Conservation (phyloP, 192 early-diverging fungal species). For the Dissophora globulifera region DNA sequence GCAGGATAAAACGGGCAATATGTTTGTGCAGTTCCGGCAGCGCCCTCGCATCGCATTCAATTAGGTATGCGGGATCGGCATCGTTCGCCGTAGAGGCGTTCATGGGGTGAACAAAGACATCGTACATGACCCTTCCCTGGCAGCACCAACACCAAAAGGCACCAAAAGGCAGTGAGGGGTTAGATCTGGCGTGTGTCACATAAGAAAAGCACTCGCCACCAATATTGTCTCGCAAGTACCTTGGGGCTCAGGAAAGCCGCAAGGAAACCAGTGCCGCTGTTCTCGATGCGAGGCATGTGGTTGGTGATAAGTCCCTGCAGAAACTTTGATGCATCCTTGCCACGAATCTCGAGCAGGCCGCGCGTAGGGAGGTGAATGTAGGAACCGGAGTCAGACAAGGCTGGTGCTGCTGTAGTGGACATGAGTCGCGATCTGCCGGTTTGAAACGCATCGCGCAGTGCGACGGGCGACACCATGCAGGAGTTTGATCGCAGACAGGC, state of each 20-base stretch:
- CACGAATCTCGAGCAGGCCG: conserved; percentile 71
- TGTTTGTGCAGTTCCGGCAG: conserved; percentile 66
- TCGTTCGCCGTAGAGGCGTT: conserved; percentile 69
- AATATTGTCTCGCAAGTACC: too few species aligned
- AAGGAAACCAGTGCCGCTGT: conserved; percentile 80
- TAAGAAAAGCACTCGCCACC: too few species aligned
- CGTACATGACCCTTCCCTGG: conserved; percentile 88
- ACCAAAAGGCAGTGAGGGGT: neutral
- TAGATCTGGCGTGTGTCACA: too few species aligned
- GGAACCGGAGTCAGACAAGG: neutral
- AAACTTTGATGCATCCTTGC: conserved; percentile 83
- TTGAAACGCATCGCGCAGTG: neutral
- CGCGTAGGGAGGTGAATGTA: conserved; percentile 68
- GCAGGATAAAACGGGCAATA: conserved; percentile 80
- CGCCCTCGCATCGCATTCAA: conserved; percentile 79
- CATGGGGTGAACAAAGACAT: conserved; percentile 88
- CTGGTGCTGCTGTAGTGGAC: conserved; percentile 5
- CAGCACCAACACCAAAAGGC: too few species aligned
- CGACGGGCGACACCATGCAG: neutral
- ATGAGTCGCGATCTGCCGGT: neutral
- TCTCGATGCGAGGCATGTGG: conserved; percentile 77
- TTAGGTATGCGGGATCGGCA: conserved; percentile 73
- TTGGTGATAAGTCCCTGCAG: conserved; percentile 94
- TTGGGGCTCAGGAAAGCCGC: conserved; percentile 86
- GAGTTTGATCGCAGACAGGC: neutral